A percentile compares a stretch with the other conserved stretches of the same genome.
phyloP scores from a whole-genome alignment of 306 rosid species.

The Casuarina glauca region DNA sequence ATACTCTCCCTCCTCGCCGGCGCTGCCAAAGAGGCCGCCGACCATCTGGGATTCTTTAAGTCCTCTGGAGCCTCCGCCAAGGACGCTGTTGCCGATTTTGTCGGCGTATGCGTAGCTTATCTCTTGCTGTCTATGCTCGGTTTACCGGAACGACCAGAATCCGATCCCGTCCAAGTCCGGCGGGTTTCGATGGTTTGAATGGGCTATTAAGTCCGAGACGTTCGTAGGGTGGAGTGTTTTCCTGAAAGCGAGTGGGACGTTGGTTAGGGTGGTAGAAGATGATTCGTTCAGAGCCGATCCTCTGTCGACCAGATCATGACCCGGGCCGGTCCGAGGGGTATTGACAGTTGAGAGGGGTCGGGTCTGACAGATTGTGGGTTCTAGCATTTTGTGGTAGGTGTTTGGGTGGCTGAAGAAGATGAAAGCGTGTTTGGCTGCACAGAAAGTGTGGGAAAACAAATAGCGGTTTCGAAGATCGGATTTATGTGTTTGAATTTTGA shows the following conservation, averaged over 20 bases:
- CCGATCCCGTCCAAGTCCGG: constrained; percentile 27
- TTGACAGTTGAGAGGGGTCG: neutral
- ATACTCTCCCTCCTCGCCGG: constrained; percentile 62
- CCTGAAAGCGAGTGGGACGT: no score
- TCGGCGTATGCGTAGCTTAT: constrained; percentile 61
- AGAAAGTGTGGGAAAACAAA: constrained; percentile 6
- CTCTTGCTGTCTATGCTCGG: constrained; percentile 37
- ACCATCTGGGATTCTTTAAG: constrained; percentile 65
- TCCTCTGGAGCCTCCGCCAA: constrained; percentile 71
- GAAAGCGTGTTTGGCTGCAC: constrained; percentile 6
- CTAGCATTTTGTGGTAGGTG: neutral
- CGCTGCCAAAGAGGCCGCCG: constrained; percentile 81
- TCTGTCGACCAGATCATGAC: neutral
- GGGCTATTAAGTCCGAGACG: neutral
- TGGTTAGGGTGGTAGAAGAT: no score
- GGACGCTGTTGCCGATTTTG: constrained; percentile 62
- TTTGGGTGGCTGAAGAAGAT: constrained; percentile 1
- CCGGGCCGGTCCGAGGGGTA: neutral
- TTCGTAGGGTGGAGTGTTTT: neutral
- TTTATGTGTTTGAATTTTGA: neutral
- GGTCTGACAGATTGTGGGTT: neutral
- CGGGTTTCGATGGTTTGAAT: constrained; percentile 50
- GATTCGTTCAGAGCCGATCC: no score
- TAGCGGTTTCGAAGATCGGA: neutral
- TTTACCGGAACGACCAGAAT: constrained; percentile 16